Conservation (phyloP, 2,329 filamentous ascomycete genomes). For the Fusarium agapanthi region DNA sequence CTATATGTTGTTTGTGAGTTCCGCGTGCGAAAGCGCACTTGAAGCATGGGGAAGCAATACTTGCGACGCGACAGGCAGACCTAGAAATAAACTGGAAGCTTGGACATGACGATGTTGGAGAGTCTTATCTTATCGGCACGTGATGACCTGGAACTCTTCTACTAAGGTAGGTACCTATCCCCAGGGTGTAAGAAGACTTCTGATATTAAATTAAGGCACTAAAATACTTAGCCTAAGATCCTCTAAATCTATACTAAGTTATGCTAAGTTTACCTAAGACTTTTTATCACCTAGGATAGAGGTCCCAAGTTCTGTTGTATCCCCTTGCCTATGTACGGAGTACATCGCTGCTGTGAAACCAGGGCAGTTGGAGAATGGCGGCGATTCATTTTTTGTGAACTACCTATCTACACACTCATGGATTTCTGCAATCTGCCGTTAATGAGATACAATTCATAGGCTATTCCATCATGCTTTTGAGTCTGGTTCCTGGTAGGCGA, state of each 20-base stretch:
- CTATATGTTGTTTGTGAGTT: neutral
- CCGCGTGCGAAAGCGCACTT: constrained; percentile 24
- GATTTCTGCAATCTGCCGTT: neutral
- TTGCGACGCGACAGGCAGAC: constrained; percentile 23
- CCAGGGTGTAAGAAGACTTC: no score
- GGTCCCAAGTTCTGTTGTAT: no score
- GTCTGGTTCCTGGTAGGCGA: neutral
- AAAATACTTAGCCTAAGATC: no score
- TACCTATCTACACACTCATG: neutral
- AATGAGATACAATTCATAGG: neutral
- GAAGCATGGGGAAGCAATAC: constrained; percentile 4
- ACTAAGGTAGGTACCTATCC: no score
- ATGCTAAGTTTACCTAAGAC: no score
- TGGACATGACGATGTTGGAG: constrained; percentile 35
- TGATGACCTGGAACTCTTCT: constrained; percentile 17
- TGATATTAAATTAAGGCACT: no score
- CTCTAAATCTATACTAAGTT: no score
- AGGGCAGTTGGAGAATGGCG: neutral
- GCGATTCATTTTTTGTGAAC: neutral
- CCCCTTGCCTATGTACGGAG: no score
- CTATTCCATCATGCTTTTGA: neutral
- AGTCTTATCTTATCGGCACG: constrained; percentile 46
- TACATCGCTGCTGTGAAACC: no score
- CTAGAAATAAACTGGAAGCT: constrained; percentile 14
- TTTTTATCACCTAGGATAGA: no score